Evolutionary conservation across 192 early-diverging fungal genomes (phyloP).

Genomic region (Podila verticillata): DNA sequence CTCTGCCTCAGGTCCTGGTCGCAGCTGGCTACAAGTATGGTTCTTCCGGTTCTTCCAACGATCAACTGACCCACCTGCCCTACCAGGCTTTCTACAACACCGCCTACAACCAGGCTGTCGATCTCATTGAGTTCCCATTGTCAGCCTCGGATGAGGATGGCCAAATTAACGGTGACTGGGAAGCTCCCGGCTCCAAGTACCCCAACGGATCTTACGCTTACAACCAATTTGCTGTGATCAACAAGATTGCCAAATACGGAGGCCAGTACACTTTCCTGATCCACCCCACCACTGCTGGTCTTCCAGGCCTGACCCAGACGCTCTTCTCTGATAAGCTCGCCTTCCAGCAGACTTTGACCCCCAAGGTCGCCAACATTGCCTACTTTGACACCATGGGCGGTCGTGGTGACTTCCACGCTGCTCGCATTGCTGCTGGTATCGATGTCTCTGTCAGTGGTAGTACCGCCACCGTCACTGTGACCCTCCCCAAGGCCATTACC

Average conservation of each 20-base stretch:
- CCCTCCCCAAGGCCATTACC: slow-evolving; percentile 3
- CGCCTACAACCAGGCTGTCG: slow-evolving; percentile 18
- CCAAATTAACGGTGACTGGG: slow-evolving; percentile 29
- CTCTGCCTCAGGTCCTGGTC: slow-evolving; percentile 15
- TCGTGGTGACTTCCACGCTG: slow-evolving; percentile 27
- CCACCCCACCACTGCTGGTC: slow-evolving; percentile 10
- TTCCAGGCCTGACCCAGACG: neutral
- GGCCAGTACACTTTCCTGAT: slow-evolving; percentile 34
- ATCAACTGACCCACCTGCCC: slow-evolving; percentile 23
- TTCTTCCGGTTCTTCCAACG: slow-evolving; percentile 21
- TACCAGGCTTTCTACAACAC: slow-evolving; percentile 29
- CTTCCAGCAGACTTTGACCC: slow-evolving; percentile 19
- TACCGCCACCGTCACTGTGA: slow-evolving; percentile 14
- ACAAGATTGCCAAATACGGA: slow-evolving; percentile 35
- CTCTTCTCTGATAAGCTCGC: slow-evolving; percentile 29
- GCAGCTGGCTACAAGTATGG: slow-evolving; percentile 23
- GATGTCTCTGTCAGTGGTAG: neutral
- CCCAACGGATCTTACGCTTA: slow-evolving; percentile 22
- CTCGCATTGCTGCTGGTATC: slow-evolving; percentile 19
- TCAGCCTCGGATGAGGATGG: slow-evolving; percentile 35
- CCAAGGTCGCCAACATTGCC: slow-evolving; percentile 5
- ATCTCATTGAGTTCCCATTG: slow-evolving; percentile 25
- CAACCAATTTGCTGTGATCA: slow-evolving; percentile 12
- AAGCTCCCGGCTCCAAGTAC: slow-evolving; percentile 7
- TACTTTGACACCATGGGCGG: slow-evolving; percentile 34